These are phyloP conservation scores for Penicillium pancosmium DNA, from an alignment of 495 filamentous ascomycete species.

Conservation along the genomic window DNA sequence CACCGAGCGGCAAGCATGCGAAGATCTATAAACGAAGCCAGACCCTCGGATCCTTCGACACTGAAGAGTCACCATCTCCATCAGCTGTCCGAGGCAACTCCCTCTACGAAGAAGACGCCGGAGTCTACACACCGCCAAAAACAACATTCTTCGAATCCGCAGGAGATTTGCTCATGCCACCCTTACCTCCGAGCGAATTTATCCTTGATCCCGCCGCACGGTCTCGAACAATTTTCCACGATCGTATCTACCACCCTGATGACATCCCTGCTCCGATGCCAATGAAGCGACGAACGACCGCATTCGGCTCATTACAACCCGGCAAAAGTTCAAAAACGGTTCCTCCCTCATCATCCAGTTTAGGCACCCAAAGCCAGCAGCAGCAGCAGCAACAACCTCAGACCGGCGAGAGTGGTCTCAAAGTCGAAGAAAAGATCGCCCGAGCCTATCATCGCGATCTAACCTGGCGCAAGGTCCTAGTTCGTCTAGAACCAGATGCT, in stretches of 20 bases:
- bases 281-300: conserved; percentile 54
- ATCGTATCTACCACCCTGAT: conserved; percentile 88
- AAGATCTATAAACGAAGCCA: conserved; percentile 81
- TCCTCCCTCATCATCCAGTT: conserved; percentile 1
- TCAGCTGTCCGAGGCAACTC: conserved; percentile 45
- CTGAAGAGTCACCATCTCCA: conserved; percentile 35
- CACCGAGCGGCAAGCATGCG: conserved; percentile 50
- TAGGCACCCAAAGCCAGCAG: not conserved
- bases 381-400: not conserved
- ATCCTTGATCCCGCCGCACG: conserved; percentile 79
- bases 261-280: conserved; percentile 86
- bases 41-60: conserved; percentile 54
- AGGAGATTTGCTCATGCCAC: conserved; percentile 87
- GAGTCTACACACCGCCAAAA: conserved; percentile 72
- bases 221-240: conserved; percentile 94
- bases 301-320: conserved; percentile 42
- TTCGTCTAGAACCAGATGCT: conserved; percentile 92
- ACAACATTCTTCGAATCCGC: conserved; percentile 96
- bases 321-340: conserved; percentile 30
- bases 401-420: conserved; percentile 60
- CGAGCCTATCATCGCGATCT: conserved; percentile 88
- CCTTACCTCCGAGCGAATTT: conserved; percentile 77
- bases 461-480: conserved; percentile 94
- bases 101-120: conserved; percentile 43
- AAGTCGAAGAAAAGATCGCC: conserved; percentile 96